Evolutionary conservation across 352 stramenopile genomes (phyloP), one percentile per base, ranked within the genome.

Genomic region (Thalassiosira oceanica): DNA sequence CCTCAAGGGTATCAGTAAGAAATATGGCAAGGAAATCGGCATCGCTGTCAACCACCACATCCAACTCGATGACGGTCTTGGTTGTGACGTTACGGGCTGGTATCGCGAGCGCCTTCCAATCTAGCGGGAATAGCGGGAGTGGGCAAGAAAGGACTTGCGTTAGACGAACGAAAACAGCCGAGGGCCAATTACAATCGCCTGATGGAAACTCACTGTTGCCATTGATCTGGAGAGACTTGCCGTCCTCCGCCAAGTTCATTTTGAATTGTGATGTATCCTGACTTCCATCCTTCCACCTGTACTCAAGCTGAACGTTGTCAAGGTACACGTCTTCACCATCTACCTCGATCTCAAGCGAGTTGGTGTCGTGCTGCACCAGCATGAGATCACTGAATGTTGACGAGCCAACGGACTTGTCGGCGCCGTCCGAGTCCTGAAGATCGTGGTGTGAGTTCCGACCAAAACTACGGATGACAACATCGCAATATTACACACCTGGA

Each of bases 21-120:
- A 15, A 63, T 2, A 63, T 23, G 53, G 39, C 37, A 29, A 44
- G 53, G 41, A 41, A 43, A 4, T 55, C 53, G n/a, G 10, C 20
- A 3, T 13, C 5, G 4, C 54, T 3, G 37, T 11, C 31, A 20
- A 63, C 26, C 4, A 24, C 18, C n/a, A 28, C 20, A 41, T 55
- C 41, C 15, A 63, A 52, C 16, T 63, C 53, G 4, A 55, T 3
- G 24, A 55, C 20, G 37, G 36, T 63, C 23, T 55, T 43, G 41
- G 26, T n/a, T 5, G 27, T 53, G 37, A 54, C 33, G 3, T 10
- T 42, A 27, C 54, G 33, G 3, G 23, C 15, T 8, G 16, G 2
- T n/a, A 48, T 27, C 3, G 28, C 28, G 15, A 52, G 42, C n/a
- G 16, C 53, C 41, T 63, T 61, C 50, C 50, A 61, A 5, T 50